Base-by-base conservation (phyloP, 164 flowering plant genomes). In the Magnolia sinica region DNA sequence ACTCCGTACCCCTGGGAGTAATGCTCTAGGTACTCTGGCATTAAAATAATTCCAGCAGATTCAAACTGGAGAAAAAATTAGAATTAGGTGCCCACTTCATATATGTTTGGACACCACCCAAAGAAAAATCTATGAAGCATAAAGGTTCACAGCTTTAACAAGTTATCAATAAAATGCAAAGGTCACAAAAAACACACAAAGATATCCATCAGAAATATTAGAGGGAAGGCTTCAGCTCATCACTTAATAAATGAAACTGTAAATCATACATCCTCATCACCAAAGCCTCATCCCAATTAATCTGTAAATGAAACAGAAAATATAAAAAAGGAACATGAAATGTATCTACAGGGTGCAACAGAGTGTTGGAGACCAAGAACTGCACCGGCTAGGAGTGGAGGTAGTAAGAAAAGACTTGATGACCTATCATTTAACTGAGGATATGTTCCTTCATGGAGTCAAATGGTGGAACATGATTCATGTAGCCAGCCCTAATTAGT, bases 1-100 rank as follows among this genome's bases (percentile, higher is more conserved):
- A 86, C 94, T 90, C 70, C 98, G 87, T 50, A 84, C 92, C 51
- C 97, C 99, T 19, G 93, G 93, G n/a, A 94, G 84, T 77, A 94
- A 83, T 73, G 92, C 86, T 83, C 89, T 87, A 73, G 99, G 97
- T 74, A 94, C 89, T 81, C 99, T 96, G 92, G 72, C 73, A 87
- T 76, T 76, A 82, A 71, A 82, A 86, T 66, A 84, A 70, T 55
- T 77, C 78, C 80, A 84, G 71, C 79, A 80, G 22, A 81, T 68
- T 71, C 77, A 83, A 81, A 72, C 77, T 78, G 69, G 79, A 71
- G 78, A 73, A 83, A 68, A 77, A 55, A 66, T 72, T 59, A 64
- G 10, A 72, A 79, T 77, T 77, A 79, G 76, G 81, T 82, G 84
- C 80, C 82, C 82, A 66, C 65, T 45, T 74, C 31, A 58, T 24